A percentile compares a stretch with the other conserved stretches of the same genome.
These are phyloP conservation scores for Solanum corneliomulleri DNA, from an alignment of 257 asterid species.

Conservation along the genomic window DNA sequence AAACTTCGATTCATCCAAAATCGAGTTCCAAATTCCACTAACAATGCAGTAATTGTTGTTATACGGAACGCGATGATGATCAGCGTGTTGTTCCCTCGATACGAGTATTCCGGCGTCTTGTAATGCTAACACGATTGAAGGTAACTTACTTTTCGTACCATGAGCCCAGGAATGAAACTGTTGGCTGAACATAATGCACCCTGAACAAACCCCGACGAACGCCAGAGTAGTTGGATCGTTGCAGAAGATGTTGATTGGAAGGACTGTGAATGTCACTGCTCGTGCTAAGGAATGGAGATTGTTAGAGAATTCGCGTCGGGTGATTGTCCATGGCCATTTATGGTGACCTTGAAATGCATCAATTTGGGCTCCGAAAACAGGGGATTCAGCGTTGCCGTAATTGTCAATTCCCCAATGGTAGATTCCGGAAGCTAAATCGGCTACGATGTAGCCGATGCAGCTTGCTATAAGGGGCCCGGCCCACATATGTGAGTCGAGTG, in stretches of 20 bases:
- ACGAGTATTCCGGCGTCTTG: conserved; percentile 68
- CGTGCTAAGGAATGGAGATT: conserved; percentile 49
- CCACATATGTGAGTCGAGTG: conserved; percentile 32
- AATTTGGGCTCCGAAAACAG: conserved; percentile 54
- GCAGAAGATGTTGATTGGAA: conserved; percentile 29
- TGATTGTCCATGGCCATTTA: conserved; percentile 77
- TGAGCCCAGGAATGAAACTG: conserved; percentile 90
- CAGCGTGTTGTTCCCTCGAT: conserved; percentile 50
- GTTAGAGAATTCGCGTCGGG: conserved; percentile 72
- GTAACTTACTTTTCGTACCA: conserved; percentile 54
- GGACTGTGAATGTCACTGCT: conserved; percentile 36
- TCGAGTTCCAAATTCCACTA: conserved; percentile 64
- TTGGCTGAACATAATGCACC: conserved; percentile 75
- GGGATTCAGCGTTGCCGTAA: conserved; percentile 59
- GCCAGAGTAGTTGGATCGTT: conserved; percentile 32
- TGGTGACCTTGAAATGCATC: conserved; percentile 90
- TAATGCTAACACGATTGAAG: conserved; percentile 47
- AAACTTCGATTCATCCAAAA: conserved; percentile 32
- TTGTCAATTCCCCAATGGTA: conserved; percentile 96
- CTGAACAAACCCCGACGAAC: conserved; percentile 48
- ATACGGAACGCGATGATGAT: conserved; percentile 75
- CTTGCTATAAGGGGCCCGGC: conserved; percentile 52
- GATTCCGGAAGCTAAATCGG: conserved; percentile 73
- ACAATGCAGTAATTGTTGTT: conserved; percentile 79
- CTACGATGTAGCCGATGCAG: conserved; percentile 47